Evolutionary conservation across 352 stramenopile genomes (phyloP).

Genomic region (Globisporangium apiculatum): DNA sequence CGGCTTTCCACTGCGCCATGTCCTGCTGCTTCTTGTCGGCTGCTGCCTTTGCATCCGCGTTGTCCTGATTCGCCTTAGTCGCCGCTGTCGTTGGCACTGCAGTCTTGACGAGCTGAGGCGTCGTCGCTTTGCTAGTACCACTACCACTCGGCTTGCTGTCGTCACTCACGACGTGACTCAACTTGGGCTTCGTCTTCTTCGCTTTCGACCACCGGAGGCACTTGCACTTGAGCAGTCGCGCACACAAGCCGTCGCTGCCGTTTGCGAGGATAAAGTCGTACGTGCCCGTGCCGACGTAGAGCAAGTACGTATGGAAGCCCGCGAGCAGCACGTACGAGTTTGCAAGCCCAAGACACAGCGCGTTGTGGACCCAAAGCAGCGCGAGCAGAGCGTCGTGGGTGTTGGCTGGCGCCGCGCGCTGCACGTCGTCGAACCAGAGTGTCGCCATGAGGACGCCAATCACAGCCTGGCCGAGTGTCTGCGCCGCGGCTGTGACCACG

Average conservation of each 20-base stretch:
- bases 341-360: slow-evolving; percentile 38
- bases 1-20: slow-evolving; percentile 30
- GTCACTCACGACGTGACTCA: slow-evolving; percentile 25
- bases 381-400: slow-evolving; percentile 38
- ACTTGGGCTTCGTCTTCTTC: slow-evolving; percentile 40
- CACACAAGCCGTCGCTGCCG: slow-evolving; percentile 63
- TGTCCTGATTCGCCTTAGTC: slow-evolving; percentile 3
- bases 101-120: slow-evolving; percentile 8
- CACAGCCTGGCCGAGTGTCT: slow-evolving; percentile 55
- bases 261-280: slow-evolving; percentile 85
- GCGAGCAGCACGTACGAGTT: slow-evolving; percentile 70
- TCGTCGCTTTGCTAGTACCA: slow-evolving; percentile 4
- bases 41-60: slow-evolving; percentile 6
- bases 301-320: slow-evolving; percentile 73
- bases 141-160: slow-evolving; percentile 1
- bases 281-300: slow-evolving; percentile 60
- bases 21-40: slow-evolving; percentile 23
- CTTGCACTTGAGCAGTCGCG: slow-evolving; percentile 69
- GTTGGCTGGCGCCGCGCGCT: slow-evolving; percentile 24
- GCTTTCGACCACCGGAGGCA: slow-evolving; percentile 40
- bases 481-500: slow-evolving; percentile 46
- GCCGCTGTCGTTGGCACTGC: slow-evolving; percentile 10
- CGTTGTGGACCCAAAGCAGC: slow-evolving; percentile 76
- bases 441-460: slow-evolving; percentile 76
- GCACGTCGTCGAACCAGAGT: slow-evolving; percentile 53